Evolutionary conservation across 352 stramenopile species (phyloP).

Genomic region (Phytophthora capsici): DNA sequence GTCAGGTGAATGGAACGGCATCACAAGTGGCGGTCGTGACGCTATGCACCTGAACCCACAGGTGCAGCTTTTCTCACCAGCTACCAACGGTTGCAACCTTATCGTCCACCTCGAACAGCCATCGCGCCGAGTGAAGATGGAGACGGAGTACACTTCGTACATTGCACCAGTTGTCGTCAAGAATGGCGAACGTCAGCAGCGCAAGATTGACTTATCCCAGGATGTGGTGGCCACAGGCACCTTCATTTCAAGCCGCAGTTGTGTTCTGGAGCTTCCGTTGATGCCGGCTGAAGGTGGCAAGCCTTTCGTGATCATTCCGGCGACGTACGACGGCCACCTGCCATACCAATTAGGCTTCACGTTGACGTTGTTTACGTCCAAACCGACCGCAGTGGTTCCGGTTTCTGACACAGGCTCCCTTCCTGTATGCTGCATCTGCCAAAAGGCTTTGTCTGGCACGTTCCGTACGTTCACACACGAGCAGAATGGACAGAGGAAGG

Average conservation of each 20-base stretch:
- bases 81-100: conserved; percentile 56
- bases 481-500: conserved; percentile 55
- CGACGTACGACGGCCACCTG: conserved; percentile 70
- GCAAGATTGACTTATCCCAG: conserved; percentile 84
- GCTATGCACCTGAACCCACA: conserved; percentile 89
- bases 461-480: conserved; percentile 76
- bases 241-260: conserved; percentile 89
- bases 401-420: conserved; percentile 68
- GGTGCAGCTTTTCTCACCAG: conserved; percentile 79
- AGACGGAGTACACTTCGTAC: conserved; percentile 77
- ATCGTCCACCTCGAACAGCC: conserved; percentile 77
- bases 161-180: conserved; percentile 83
- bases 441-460: conserved; percentile 62
- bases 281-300: conserved; percentile 47
- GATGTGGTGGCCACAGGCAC: conserved; percentile 83
- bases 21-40: conserved; percentile 77
- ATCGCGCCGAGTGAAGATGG: conserved; percentile 76
- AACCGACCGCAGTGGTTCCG: conserved; percentile 64
- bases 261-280: conserved; percentile 60
- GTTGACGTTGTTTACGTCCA: conserved; percentile 67
- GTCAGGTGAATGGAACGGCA: conserved; percentile 80
- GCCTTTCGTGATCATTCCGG: conserved; percentile 71
- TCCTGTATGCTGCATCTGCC: conserved; percentile 72
- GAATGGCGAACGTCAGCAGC: conserved; percentile 64
- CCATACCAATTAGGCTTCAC: conserved; percentile 56